Evolutionary conservation across 305 asterid genomes (phyloP), one percentile per base, ranked within the genome.

Genomic region (Striga hermonthica): DNA sequence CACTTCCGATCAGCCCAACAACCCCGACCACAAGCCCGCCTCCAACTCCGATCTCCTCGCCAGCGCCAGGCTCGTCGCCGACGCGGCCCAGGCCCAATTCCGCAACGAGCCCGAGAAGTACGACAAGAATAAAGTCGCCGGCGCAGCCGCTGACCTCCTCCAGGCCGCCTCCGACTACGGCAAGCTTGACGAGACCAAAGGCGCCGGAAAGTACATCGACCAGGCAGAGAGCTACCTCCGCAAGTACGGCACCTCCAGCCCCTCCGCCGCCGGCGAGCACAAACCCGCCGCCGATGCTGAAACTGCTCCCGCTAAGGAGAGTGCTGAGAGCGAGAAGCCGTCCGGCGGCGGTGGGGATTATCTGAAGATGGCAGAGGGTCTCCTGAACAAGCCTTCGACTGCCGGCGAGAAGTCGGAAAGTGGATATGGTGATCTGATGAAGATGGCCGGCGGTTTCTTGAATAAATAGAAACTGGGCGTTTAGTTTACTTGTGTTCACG

Each of bases 161-260:
- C 78, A 65, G 36, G 86, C 90, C 5, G 92, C 87, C 31, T 64
- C 76, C 0, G 69, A 72, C 11, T 87, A 90, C 64, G 97, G 85
- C 5, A 90, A 90, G 70, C 80, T 90, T 0, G 95, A 84, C 15
- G 84, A 79, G 49, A 78, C 74, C 54, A 39, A 75, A 58, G 87
- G 86, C 12, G 6, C 80, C n/a, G 97, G 97, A 22, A 80, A 82
- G 73, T 69, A 79, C 64, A 81, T 79, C 39, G 91, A 77, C 3
- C 84, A 87, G 74, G 97, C 97, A 1, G 92, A 87, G 75, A 80
- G 55, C 77, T 86, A 87, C 68, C 88, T 90, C 74, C 89, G 87
- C 71, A 31, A 76, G 55, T 85, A 80, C 76, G 58, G 63, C 16
- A 15, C 62, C 35, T 12, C 78, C 53, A 47, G 66, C 14, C 35